These are phyloP conservation scores for Drechmeria coniospora DNA, from an alignment of 2,329 filamentous ascomycete species.

Conservation along the genomic window DNA sequence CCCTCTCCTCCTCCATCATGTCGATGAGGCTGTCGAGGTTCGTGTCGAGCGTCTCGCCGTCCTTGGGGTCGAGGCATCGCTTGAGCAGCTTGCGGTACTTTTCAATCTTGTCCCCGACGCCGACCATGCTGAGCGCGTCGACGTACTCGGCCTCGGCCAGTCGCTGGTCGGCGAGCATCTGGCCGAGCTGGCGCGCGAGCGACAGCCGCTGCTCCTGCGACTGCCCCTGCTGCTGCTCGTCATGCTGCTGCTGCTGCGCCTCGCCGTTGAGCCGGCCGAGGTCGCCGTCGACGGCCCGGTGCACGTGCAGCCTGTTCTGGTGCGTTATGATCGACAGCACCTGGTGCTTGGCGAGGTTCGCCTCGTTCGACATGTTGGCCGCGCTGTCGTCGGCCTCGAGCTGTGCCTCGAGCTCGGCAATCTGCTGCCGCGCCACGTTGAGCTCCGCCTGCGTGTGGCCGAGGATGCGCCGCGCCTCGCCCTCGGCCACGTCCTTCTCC, in stretches of 20 bases:
- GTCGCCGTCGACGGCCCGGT: conserved; percentile 35
- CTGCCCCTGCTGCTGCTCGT: conserved; percentile 18
- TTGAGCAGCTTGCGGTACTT: conserved; percentile 57
- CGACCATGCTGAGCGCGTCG: conserved; percentile 50
- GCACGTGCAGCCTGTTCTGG: conserved; percentile 36
- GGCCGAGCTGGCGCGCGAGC: conserved; percentile 41
- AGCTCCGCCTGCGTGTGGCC: conserved; percentile 55
- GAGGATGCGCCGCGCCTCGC: conserved; percentile 50
- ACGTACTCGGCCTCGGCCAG: conserved; percentile 53
- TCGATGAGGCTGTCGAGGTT: conserved; percentile 45
- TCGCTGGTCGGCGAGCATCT: conserved; percentile 43
- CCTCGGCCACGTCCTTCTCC: conserved; percentile 56
- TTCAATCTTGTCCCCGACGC: conserved; percentile 57
- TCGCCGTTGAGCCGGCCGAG: conserved; percentile 36
- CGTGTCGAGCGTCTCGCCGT: conserved; percentile 51
- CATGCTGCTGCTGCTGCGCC: conserved; percentile 6
- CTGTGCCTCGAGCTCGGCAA: conserved; percentile 38
- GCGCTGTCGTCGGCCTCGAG: conserved; percentile 40
- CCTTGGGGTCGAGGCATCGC: conserved; percentile 50
- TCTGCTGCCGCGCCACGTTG: conserved; percentile 40
- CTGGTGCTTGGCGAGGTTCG: conserved; percentile 31
- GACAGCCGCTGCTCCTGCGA: conserved; percentile 38
- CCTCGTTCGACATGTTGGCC: conserved; percentile 34
- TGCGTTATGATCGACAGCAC: conserved; percentile 33
- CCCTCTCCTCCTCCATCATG: conserved; percentile 47